phyloP scores from a whole-genome alignment of 2,329 filamentous ascomycete species.

The Aspergillus sp. region DNA sequence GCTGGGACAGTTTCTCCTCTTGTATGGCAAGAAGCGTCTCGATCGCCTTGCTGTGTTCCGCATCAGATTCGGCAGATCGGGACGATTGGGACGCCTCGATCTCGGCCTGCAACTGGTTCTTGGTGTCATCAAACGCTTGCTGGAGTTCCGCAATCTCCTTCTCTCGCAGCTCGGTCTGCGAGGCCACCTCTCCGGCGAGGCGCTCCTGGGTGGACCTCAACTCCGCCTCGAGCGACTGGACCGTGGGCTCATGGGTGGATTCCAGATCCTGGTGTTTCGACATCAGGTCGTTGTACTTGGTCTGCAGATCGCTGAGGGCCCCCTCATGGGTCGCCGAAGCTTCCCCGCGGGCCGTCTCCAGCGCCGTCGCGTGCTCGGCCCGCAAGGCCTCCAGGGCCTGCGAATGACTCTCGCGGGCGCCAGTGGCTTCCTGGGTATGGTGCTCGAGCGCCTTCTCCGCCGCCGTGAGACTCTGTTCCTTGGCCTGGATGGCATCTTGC shows the following conservation, averaged over 20 bases:
- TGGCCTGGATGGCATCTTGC: constrained; percentile 26
- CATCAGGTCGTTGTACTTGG: constrained; percentile 26
- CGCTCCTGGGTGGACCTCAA: constrained; percentile 14
- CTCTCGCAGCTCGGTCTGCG: constrained; percentile 20
- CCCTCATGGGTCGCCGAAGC: constrained; percentile 23
- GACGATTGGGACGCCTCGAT: constrained; percentile 28
- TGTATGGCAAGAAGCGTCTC: constrained; percentile 34
- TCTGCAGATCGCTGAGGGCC: constrained; percentile 25
- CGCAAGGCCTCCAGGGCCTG: constrained; percentile 27
- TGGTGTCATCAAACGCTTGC: constrained; percentile 26
- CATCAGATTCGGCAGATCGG: constrained; percentile 29
- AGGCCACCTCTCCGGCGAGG: constrained; percentile 20
- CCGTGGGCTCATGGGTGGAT: constrained; percentile 22
- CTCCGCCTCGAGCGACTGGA: constrained; percentile 22
- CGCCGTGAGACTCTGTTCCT: constrained; percentile 28
- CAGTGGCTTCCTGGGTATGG: constrained; percentile 21
- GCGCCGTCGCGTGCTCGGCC: constrained; percentile 26
- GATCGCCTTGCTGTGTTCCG: constrained; percentile 32
- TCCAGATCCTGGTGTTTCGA: constrained; percentile 22
- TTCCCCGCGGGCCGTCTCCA: constrained; percentile 25
- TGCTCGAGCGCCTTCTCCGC: constrained; percentile 29
- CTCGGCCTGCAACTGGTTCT: constrained; percentile 29
- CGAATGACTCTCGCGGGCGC: constrained; percentile 25
- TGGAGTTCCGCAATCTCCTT: constrained; percentile 28
- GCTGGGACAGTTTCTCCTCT: constrained; percentile 30